Base-by-base conservation (phyloP, 345 rosid genomes). In the Salix caprea region DNA sequence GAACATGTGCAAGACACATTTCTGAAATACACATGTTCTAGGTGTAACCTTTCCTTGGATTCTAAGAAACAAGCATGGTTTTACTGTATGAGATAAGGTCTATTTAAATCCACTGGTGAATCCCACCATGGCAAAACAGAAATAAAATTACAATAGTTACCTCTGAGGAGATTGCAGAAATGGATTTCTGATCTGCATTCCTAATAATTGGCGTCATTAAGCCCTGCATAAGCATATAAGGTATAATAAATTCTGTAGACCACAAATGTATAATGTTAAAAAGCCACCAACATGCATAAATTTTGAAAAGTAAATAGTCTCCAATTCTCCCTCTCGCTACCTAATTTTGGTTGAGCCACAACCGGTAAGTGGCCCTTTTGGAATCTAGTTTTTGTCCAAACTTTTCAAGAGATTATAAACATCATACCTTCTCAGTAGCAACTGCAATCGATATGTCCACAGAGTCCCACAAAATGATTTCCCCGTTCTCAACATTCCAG, bases 371-470 rank as follows among this genome's bases (percentile, higher is more conserved):
- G 52, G 52, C 52, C 52, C 52, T 46, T 14, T 46, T 4, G 19
- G 18, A 46, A 46, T 46, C 52, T 46, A 46, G 18, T 46, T 46
- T 46, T 14, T 46, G 52, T 14, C 52, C 18, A 46, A 46, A 14
- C 18, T 18, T 32, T 26, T 60, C 42, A 69, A 61, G 69, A 50
- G 48, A 69, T 24, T 37, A 79, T 62, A 26, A 54, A 78, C 54
- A 76, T 64, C 71, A 74, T 86, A 95, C 99, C 97, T 93, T 95
- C 80, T 95, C 98, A 79, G 98, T 93, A 32, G 99, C 99, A 77
- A 95, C 99, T 36, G 99, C 97, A 85, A 95, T 87, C 70, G 99
- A 93, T 85, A 95, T 85, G 86, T 93, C 99, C 78, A 93, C 90
- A 65, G 90, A 82, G 67, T 95, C 85, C 50, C 91, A 90, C 72